phyloP scores from a whole-genome alignment of 108 stramenopile genomes.

The Cyclotella choctawhatcheeana region DNA sequence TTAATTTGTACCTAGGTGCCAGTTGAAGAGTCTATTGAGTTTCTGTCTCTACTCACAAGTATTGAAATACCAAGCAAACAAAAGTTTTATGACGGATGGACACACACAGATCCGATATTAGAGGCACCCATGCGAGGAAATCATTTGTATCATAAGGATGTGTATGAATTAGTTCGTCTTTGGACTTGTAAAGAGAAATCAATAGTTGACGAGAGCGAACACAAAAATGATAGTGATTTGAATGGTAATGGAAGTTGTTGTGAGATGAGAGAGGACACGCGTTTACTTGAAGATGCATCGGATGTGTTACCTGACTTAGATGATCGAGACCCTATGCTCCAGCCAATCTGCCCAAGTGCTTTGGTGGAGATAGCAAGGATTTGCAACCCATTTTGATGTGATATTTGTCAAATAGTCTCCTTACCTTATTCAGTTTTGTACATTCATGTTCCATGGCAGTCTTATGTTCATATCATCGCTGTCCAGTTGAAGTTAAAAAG shows the following conservation, averaged over 20 bases:
- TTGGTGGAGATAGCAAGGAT: conserved; percentile 36
- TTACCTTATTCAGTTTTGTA: too few relatives aligned
- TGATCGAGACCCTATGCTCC: conserved; percentile 28
- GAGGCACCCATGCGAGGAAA: conserved; percentile 67
- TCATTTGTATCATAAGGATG: conserved; percentile 68
- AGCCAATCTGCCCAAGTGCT: conserved; percentile 29
- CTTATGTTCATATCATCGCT: too few relatives aligned
- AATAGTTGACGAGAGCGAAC: not conserved
- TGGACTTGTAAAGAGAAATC: conserved; percentile 35
- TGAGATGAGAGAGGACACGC: not conserved
- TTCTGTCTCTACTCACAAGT: conserved; percentile 32
- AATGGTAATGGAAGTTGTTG: conserved; percentile 2
- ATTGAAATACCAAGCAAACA: conserved; percentile 21
- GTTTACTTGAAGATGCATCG: not conserved
- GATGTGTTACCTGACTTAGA: conserved; percentile 18
- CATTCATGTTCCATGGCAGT: too few relatives aligned
- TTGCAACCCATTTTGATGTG: conserved; percentile 44
- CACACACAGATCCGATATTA: conserved; percentile 74
- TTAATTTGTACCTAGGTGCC: conserved; percentile 32
- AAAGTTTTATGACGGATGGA: conserved; percentile 59
- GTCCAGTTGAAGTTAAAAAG: too few relatives aligned
- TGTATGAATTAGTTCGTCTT: conserved; percentile 48
- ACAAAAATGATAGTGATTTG: not conserved
- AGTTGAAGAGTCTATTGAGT: conserved; percentile 44
- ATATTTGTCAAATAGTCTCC: too few relatives aligned